Conservation (phyloP, 2,329 filamentous ascomycete genomes). For the Hypoxylon sp. region DNA sequence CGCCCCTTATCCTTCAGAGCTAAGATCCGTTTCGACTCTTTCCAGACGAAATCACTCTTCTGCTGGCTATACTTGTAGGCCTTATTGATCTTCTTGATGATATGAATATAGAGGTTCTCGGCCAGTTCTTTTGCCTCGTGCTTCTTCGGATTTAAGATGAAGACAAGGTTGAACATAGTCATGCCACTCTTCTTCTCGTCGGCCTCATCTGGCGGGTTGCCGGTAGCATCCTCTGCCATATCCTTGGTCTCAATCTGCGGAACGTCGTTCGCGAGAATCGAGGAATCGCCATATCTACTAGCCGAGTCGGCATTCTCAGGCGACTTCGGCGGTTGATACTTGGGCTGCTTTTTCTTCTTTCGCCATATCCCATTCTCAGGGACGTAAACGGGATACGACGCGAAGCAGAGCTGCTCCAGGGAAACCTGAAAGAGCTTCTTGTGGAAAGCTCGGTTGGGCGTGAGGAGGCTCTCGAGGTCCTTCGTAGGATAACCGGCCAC, state of each 20-base stretch:
- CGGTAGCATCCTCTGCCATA: slow-evolving; percentile 54
- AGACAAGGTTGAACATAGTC: slow-evolving; percentile 98
- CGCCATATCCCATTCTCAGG: slow-evolving; percentile 83
- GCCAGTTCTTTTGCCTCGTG: slow-evolving; percentile 82
- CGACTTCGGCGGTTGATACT: slow-evolving; percentile 52
- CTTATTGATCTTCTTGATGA: slow-evolving; percentile 93
- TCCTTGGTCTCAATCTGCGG: slow-evolving; percentile 49
- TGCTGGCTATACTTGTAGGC: slow-evolving; percentile 94
- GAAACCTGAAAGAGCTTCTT: slow-evolving; percentile 87
- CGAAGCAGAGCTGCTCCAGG: slow-evolving; percentile 82
- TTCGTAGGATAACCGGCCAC: slow-evolving; percentile 81
- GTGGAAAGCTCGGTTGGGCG: slow-evolving; percentile 81
- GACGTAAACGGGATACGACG: slow-evolving; percentile 88
- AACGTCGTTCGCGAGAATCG: slow-evolving; percentile 41
- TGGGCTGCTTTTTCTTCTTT: slow-evolving; percentile 67
- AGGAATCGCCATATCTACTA: slow-evolving; percentile 43
- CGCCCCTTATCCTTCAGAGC: slow-evolving; percentile 85
- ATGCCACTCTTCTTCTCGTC: slow-evolving; percentile 79
- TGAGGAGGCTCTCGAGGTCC: slow-evolving; percentile 84
- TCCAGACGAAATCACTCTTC: slow-evolving; percentile 90
- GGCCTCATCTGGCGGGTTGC: slow-evolving; percentile 57
- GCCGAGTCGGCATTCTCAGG: slow-evolving; percentile 48
- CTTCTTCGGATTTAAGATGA: slow-evolving; percentile 85
- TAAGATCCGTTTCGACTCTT: slow-evolving; percentile 87
- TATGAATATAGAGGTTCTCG: slow-evolving; percentile 85